phyloP scores from a whole-genome alignment of 108 stramenopile genomes.

The Mayamaea pseudoterrestris region DNA sequence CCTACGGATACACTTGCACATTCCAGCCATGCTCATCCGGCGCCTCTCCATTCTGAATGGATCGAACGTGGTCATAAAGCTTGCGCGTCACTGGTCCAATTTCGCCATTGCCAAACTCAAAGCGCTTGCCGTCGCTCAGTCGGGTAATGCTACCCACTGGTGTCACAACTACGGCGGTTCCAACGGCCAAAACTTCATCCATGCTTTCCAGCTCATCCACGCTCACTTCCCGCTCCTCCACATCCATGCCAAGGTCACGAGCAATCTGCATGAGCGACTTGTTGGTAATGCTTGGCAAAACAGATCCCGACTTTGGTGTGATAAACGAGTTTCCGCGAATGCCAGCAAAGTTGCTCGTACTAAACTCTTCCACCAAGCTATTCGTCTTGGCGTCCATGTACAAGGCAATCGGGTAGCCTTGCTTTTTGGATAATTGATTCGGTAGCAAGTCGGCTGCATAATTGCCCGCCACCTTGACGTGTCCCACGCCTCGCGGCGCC shows the following conservation, averaged over 20 bases:
- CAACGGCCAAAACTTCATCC: slow-evolving; percentile 93
- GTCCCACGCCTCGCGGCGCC: slow-evolving; percentile 93
- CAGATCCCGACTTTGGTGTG: slow-evolving; percentile 83
- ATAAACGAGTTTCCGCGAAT: slow-evolving; percentile 81
- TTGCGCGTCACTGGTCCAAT: slow-evolving; percentile 72
- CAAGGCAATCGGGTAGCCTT: slow-evolving; percentile 92
- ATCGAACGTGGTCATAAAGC: slow-evolving; percentile 79
- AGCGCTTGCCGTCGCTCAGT: slow-evolving; percentile 42
- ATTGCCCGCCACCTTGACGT: slow-evolving; percentile 96
- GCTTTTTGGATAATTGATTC: slow-evolving; percentile 90
- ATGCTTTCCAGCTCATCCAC: slow-evolving; percentile 77
- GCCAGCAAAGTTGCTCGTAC: slow-evolving; percentile 96
- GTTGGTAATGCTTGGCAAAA: slow-evolving; percentile 94
- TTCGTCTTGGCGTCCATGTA: slow-evolving; percentile 94
- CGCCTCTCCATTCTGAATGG: slow-evolving; percentile 86
- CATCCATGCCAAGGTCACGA: slow-evolving; percentile 76
- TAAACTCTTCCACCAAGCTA: slow-evolving; percentile 90
- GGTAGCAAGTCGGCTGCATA: slow-evolving; percentile 97
- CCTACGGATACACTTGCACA: slow-evolving; percentile 25
- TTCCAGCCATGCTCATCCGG: slow-evolving; percentile 93
- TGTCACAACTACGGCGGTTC: slow-evolving; percentile 97
- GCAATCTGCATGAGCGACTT: slow-evolving; percentile 93
- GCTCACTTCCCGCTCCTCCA: slow-evolving; percentile 71
- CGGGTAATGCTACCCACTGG: slow-evolving; percentile 79
- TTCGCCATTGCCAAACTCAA: slow-evolving; percentile 55